These are phyloP conservation scores for Salvia miltiorrhiza DNA, from an alignment of 257 asterid genomes.

Conservation along the genomic window DNA sequence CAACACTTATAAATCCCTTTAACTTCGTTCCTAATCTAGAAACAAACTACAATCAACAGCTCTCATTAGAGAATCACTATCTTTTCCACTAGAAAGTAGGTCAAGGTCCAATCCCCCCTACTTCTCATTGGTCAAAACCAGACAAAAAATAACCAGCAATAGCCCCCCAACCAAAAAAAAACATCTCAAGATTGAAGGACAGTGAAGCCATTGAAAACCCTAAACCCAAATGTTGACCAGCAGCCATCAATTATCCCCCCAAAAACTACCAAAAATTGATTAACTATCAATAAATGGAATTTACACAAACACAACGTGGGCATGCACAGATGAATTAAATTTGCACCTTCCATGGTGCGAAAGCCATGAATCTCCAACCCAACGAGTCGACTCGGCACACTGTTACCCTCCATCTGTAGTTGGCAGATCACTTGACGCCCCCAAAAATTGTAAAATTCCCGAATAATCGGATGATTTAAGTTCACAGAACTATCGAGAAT, in stretches of 20 bases:
- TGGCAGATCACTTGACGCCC: slow-evolving; percentile 23
- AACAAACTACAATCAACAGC: not conserved
- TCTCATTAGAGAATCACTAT: not conserved
- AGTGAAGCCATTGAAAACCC: slow-evolving; percentile 20
- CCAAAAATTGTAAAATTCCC: not conserved
- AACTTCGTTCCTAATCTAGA: slow-evolving; percentile 4
- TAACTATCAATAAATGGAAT: not conserved
- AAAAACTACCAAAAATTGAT: slow-evolving; percentile 3
- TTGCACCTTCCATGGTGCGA: slow-evolving; percentile 66
- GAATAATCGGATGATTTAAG: not conserved
- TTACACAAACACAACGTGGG: slow-evolving; percentile 1
- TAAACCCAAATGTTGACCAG: slow-evolving; percentile 21
- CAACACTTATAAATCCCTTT: not conserved
- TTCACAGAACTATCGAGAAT: not conserved
- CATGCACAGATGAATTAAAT: not conserved
- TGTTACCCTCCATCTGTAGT: slow-evolving; percentile 52
- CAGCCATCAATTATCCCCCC: not conserved
- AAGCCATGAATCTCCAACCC: slow-evolving; percentile 94
- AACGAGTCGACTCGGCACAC: slow-evolving; percentile 34
- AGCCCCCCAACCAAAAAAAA: not conserved
- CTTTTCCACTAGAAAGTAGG: not conserved
- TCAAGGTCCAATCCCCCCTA: not conserved
- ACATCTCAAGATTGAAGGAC: not conserved
- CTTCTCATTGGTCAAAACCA: slow-evolving; percentile 2
- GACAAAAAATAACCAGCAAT: not conserved